phyloP scores from a whole-genome alignment of 2,329 filamentous ascomycete genomes.

The Juglanconis oblonga region DNA sequence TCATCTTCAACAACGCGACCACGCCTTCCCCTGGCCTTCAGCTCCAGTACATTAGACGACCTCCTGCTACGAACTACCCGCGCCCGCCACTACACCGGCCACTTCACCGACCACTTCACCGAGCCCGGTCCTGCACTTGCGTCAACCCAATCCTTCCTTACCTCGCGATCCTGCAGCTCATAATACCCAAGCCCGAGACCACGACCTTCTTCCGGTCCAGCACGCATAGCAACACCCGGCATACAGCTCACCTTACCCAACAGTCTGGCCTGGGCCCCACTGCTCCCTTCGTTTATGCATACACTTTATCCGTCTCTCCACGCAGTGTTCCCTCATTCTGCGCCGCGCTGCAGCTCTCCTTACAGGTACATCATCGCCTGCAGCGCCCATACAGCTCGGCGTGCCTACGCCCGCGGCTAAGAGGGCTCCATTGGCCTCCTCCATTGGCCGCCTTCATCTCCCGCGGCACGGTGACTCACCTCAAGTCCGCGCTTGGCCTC shows the following conservation, averaged over 20 bases:
- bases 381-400: conserved; percentile 7
- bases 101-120: not conserved
- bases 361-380: conserved; percentile 25
- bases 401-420: conserved; percentile 18
- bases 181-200: not conserved
- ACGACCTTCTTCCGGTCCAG: not conserved
- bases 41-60: not conserved
- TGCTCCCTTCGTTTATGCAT: conserved; percentile 31
- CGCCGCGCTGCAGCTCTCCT: conserved; percentile 27
- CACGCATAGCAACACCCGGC: not conserved
- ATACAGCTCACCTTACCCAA: not conserved
- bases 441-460: conserved; percentile 17
- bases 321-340: conserved; percentile 22
- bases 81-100: not conserved
- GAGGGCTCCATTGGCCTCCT: conserved; percentile 14
- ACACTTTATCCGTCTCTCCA: conserved; percentile 8
- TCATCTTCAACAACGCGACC: conserved; percentile 3
- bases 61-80: not conserved
- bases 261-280: conserved; percentile 22
- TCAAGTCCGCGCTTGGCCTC: not conserved
- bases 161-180: not conserved
- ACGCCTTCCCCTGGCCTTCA: not conserved
- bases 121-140: not conserved
- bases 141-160: not conserved
- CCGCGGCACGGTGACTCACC: not conserved